Conservation (phyloP, 2,329 filamentous ascomycete species). For the Magnaporthiopsis rhizophila region DNA sequence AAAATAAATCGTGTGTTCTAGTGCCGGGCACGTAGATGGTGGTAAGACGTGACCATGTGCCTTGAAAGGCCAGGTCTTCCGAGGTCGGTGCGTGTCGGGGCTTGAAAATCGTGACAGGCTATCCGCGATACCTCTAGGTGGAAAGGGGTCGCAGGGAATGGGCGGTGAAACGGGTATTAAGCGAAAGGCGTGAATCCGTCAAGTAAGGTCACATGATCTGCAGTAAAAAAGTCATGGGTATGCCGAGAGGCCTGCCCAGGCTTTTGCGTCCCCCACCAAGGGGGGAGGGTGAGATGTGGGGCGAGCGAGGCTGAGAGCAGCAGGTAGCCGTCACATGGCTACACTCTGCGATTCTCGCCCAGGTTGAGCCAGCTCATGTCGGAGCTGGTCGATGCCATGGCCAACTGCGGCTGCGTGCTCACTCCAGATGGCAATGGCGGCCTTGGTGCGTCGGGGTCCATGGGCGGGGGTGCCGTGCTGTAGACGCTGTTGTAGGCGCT, state of each 20-base stretch:
- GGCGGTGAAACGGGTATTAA: background rate
- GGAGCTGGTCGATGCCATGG: conserved; percentile 40
- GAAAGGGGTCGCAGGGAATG: background rate
- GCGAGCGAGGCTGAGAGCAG: background rate
- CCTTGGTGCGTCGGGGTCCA: conserved; percentile 17
- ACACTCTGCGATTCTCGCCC: conserved; percentile 30
- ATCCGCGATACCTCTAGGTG: background rate
- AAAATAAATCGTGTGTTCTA: background rate
- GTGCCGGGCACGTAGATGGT: background rate
- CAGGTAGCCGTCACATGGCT: background rate
- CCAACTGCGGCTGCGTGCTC: conserved; percentile 42
- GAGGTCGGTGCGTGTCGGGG: background rate
- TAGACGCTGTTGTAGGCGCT: conserved; percentile 41
- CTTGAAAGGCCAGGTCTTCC: background rate
- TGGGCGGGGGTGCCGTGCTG: conserved; percentile 29
- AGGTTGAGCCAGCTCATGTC: conserved; percentile 81
- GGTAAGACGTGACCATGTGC: background rate
- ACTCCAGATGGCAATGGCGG: conserved; percentile 25
- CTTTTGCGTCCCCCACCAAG: background rate
- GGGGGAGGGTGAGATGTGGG: no score
- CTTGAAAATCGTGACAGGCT: no score
- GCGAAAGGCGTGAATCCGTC: conserved; percentile 1
- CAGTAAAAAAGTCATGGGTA: background rate
- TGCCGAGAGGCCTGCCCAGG: conserved; percentile 1
- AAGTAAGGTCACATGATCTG: conserved; percentile 1